Evolutionary conservation across 169 alveolate species (phyloP).

Genomic region (Plasmodium relictum): DNA sequence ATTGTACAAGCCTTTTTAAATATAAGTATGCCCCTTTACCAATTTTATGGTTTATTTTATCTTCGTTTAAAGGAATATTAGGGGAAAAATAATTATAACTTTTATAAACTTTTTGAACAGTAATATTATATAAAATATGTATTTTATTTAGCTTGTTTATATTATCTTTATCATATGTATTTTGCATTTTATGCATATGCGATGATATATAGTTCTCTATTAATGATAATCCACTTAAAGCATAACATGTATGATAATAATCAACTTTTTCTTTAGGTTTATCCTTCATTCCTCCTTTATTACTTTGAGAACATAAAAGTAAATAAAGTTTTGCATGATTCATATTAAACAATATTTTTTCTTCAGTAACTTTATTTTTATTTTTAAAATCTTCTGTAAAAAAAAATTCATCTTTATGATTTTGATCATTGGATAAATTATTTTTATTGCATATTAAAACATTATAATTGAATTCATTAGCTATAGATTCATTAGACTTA

Average conservation of each 20-base stretch:
- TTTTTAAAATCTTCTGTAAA: slow-evolving; percentile 71
- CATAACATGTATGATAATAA: slow-evolving; percentile 96
- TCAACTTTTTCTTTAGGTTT: slow-evolving; percentile 96
- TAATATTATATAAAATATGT: slow-evolving; percentile 66
- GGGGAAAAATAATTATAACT: slow-evolving; percentile 72
- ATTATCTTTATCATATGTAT: slow-evolving; percentile 5
- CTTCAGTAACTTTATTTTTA: slow-evolving; percentile 76
- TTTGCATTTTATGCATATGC: background rate
- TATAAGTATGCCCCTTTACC: slow-evolving; percentile 75
- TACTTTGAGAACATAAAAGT: slow-evolving; percentile 82
- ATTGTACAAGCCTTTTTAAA: slow-evolving; percentile 33
- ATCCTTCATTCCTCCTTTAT: slow-evolving; percentile 94
- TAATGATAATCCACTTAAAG: slow-evolving; percentile 91
- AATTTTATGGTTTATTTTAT: slow-evolving; percentile 44
- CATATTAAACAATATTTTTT: slow-evolving; percentile 79
- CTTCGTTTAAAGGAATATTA: slow-evolving; percentile 31
- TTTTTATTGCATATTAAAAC: no score
- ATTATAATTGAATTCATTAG: no score
- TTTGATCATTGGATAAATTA: no score
- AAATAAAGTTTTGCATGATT: slow-evolving; percentile 75
- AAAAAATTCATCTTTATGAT: slow-evolving; percentile 3
- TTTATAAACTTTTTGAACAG: slow-evolving; percentile 60
- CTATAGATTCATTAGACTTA: no score
- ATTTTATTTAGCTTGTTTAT: slow-evolving; percentile 51
- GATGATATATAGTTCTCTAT: slow-evolving; percentile 52